Evolutionary conservation across 2,329 filamentous ascomycete species (phyloP), one percentile per base, ranked within the genome.

Genomic region (Alternaria triticimaculans): DNA sequence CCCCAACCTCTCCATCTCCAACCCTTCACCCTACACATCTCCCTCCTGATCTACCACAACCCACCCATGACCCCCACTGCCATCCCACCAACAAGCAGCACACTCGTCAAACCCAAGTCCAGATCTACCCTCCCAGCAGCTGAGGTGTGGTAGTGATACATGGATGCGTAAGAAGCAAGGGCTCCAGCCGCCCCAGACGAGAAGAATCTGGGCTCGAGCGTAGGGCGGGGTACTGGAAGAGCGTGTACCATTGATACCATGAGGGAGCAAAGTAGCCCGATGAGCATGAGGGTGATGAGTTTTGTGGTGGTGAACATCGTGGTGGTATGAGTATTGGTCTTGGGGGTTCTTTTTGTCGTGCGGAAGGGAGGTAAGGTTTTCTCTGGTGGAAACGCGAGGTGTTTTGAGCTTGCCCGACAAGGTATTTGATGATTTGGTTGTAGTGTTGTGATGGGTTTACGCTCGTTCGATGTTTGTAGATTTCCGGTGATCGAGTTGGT

Each of bases 401-500:
- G 0, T 11, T 4, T 18, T n/a, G 5, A 4, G 6, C 0, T 28
- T 3, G 21, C 8, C 26, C 21, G 26, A 33, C 6, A 21, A 5
- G 15, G 11, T 6, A 33, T 8, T 0, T 21, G 11, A 30, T 26
- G n/a, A 5, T 21, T 21, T 50, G 1, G 3, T 7, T 7, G 48
- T 18, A 21, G 11, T 2, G 18, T 20, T 33, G 8, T 33, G 26
- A 4, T 7, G 26, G 26, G 1, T 21, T 50, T 15, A 6, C 1
- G n/a, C 18, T 6, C 20, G 10, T 33, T 33, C 4, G 48, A 33
- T 2, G n/a, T 28, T 30, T 6, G 10, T 18, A 21, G 26, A 6
- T 9, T 11, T 10, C n/a, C 10, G 26, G 3, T 2, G 26, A 50
- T 21, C n/a, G 8, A 15, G 3, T 20, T 21, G 20, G 7, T 14